Base-by-base conservation (phyloP, 129 eudicot species). In the Centaurea solstitialis region DNA sequence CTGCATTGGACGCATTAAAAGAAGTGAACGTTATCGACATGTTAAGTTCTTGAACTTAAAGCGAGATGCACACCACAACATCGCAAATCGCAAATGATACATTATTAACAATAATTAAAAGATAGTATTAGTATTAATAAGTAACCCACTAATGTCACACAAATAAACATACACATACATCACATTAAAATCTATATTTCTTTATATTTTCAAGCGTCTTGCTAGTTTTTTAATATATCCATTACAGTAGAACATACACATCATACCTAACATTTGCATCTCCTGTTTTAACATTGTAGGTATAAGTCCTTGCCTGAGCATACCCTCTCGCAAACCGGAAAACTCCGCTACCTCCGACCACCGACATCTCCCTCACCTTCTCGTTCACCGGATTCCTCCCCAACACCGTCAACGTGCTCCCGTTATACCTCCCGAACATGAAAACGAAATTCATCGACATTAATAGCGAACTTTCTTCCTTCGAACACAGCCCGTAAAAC, bases 331-430 rank as follows among this genome's bases (percentile, higher is more conserved):
- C 89, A 82, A 85, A 88, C 73, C 92, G 77, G 57, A 88, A 85
- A 15, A 80, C 69, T 26, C 89, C 89, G 26, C 82, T 85, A 0
- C 92, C 92, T 12, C 92, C 88, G 4, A 86, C 70, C 76, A 88
- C 84, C 61, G 92, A 72, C 92, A 88, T 88, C 72, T 88, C 92
- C 76, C 87, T 86, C 79, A 86, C 86, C 86, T 83, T 81, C 41
- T 62, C 39, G 11, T 13, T 7, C 74, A 80, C 89, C 72, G 68
- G 57, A 62, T 88, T 88, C 65, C 87, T 23, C 71, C 87, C 89
- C 53, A 83, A 24, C 23, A 89, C 78, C 30, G 81, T 84, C 11
- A 89, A 35, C 10, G 87, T 81, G 43, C 93, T 89, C 22, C 93
- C 93, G 2, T 89, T 86, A 43, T 86, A 86, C 76, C 84, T 68